Evolutionary conservation across 768 basidiomycete genomes (phyloP).

Genomic region (Boletus eberwhitei): DNA sequence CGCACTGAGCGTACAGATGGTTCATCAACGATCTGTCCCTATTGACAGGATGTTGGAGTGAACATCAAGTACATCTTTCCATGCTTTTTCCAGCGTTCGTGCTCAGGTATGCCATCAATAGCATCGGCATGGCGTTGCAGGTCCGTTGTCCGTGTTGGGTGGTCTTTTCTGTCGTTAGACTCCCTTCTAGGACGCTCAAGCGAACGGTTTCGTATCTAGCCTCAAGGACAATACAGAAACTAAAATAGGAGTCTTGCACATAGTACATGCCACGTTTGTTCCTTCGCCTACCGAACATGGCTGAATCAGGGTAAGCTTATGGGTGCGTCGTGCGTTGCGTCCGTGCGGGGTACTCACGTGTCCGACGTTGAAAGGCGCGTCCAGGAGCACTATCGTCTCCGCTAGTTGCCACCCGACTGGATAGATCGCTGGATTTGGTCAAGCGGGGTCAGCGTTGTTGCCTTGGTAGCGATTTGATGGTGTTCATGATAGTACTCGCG

Average conservation of each 20-base stretch:
- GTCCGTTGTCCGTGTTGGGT: constrained; percentile 28
- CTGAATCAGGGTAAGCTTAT: constrained; percentile 24
- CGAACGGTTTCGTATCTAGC: constrained; percentile 43
- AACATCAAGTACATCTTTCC: constrained; percentile 1
- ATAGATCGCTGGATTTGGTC: constrained; percentile 35
- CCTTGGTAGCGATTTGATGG: background rate
- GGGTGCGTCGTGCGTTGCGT: constrained; percentile 13
- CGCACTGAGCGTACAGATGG: too few species aligned
- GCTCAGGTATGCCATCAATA: constrained; percentile 40
- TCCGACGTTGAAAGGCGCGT: constrained; percentile 42
- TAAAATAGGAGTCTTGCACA: constrained; percentile 43
- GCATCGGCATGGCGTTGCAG: constrained; percentile 44
- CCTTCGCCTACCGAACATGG: background rate
- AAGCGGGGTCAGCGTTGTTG: constrained; percentile 60
- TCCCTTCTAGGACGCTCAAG: constrained; percentile 41
- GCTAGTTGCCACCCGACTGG: constrained; percentile 60
- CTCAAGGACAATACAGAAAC: constrained; percentile 36
- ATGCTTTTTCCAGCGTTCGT: constrained; percentile 46
- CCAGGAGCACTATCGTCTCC: constrained; percentile 68
- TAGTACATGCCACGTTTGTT: constrained; percentile 31
- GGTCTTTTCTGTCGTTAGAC: background rate
- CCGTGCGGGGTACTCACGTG: constrained; percentile 4
- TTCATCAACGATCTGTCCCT: too few species aligned
- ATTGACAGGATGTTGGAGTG: too few species aligned
- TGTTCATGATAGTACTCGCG: constrained; percentile 44